These are phyloP conservation scores for Podaxis sp. DNA, from an alignment of 768 basidiomycete species.

Conservation along the genomic window DNA sequence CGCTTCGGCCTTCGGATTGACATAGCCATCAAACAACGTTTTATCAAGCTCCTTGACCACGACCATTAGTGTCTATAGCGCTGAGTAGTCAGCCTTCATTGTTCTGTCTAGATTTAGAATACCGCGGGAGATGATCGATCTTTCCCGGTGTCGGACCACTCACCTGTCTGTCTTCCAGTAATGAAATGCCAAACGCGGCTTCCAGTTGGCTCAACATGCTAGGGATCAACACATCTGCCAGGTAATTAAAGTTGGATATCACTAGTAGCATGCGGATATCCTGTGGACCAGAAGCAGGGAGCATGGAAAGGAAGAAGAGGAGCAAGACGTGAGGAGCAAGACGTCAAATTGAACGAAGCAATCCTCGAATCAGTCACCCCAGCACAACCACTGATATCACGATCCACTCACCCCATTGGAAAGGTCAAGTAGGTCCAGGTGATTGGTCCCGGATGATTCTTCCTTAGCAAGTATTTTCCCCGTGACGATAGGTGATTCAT, in stretches of 20 bases:
- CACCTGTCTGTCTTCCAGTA: constrained; percentile 74
- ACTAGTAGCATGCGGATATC: constrained; percentile 86
- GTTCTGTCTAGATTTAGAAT: constrained; percentile 11
- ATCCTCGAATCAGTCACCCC: background rate
- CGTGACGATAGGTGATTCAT: constrained; percentile 54
- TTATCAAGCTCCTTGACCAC: constrained; percentile 85
- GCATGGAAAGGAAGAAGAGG: constrained; percentile 9
- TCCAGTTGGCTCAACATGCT: constrained; percentile 81
- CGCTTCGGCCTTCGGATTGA: constrained; percentile 75
- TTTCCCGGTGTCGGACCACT: constrained; percentile 5
- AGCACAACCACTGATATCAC: constrained; percentile 13
- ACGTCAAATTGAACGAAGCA: background rate
- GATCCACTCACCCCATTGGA: constrained; percentile 53
- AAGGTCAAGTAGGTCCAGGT: constrained; percentile 59
- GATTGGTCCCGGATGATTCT: constrained; percentile 40
- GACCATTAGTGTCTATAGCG: constrained; percentile 62
- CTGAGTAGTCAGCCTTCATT: constrained; percentile 11
- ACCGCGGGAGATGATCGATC: constrained; percentile 16
- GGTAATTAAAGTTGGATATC: constrained; percentile 82
- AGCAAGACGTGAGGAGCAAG: background rate
- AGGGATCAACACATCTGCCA: constrained; percentile 71
- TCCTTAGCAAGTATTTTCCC: constrained; percentile 36
- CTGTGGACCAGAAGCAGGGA: constrained; percentile 37
- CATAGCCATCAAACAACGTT: constrained; percentile 85
- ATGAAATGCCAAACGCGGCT: constrained; percentile 66